Conservation (phyloP, 176 grass and related monocot genomes). For the Saccharum officinarum region DNA sequence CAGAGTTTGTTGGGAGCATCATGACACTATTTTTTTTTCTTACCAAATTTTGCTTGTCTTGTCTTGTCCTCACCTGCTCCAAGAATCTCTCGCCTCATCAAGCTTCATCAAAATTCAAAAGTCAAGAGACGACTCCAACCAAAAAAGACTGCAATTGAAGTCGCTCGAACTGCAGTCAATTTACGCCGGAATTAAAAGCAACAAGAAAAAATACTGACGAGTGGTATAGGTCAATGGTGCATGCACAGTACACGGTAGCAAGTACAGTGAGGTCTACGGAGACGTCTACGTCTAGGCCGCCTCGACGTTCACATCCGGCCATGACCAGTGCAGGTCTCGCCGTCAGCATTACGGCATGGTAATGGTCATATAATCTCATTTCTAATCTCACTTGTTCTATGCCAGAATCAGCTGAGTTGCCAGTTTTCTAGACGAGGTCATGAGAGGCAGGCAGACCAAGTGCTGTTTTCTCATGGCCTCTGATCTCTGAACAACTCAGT, state of each 20-base stretch:
- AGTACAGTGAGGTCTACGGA: constrained; percentile 29
- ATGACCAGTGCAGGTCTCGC: not conserved
- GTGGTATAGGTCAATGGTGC: not conserved
- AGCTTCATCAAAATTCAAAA: not conserved
- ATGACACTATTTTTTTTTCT: not conserved
- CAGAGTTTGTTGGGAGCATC: constrained; percentile 14
- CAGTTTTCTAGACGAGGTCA: not conserved
- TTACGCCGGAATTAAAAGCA: not conserved
- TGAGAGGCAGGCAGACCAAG: not conserved
- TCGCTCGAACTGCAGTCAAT: not conserved
- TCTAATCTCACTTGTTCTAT: not conserved
- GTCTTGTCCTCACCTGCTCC: constrained; percentile 8
- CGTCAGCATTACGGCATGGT: constrained; percentile 6
- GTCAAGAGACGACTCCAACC: not conserved
- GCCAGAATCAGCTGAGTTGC: not conserved
- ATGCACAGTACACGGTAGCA: not conserved
- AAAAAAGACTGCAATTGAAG: not conserved
- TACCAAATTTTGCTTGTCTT: not conserved
- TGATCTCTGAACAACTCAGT: not conserved
- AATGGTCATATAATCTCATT: not conserved
- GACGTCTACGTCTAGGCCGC: constrained; percentile 22
- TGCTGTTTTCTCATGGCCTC: not conserved
- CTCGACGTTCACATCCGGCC: constrained; percentile 17
- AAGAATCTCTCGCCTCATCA: constrained; percentile 34
- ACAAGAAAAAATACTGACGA: not conserved